Conservation (phyloP, 148 eudicot genomes). For the Dianthus caryophyllus region DNA sequence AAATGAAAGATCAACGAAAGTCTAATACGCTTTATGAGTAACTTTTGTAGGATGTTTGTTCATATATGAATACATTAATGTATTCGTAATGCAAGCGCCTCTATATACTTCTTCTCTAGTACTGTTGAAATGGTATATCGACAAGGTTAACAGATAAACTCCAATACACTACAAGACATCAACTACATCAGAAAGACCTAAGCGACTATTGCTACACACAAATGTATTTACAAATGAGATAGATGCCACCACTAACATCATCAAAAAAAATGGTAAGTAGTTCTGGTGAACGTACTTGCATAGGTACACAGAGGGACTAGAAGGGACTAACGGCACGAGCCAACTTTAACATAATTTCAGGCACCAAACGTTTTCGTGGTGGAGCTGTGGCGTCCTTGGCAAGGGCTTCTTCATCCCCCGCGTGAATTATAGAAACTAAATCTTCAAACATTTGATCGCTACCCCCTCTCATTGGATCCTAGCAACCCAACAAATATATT, state of each 20-base stretch:
- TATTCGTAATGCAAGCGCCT: too few species aligned
- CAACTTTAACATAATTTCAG: constrained; percentile 77
- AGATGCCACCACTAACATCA: constrained; percentile 14
- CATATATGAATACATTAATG: too few species aligned
- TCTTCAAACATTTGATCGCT: constrained; percentile 76
- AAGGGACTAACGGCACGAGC: constrained; percentile 82
- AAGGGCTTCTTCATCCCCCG: constrained; percentile 63
- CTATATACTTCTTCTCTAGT: too few species aligned
- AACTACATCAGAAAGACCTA: background rate
- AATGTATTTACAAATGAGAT: constrained; percentile 8
- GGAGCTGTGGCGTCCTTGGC: constrained; percentile 62
- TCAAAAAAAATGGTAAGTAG: constrained; percentile 1
- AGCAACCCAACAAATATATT: background rate
- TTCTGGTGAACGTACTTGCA: background rate
- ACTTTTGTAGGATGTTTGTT: too few species aligned
- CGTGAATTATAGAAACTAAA: constrained; percentile 60
- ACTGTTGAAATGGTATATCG: too few species aligned
- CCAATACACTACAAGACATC: too few species aligned
- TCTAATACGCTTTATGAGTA: too few species aligned
- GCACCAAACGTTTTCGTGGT: constrained; percentile 74
- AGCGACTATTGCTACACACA: background rate
- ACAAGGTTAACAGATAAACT: too few species aligned
- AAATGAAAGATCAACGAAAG: too few species aligned
- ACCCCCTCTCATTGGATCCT: constrained; percentile 99
- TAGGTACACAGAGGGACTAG: constrained; percentile 23